Evolutionary conservation across 306 rosid genomes (phyloP), one percentile per base, ranked within the genome.

Genomic region (Malus sieversii): DNA sequence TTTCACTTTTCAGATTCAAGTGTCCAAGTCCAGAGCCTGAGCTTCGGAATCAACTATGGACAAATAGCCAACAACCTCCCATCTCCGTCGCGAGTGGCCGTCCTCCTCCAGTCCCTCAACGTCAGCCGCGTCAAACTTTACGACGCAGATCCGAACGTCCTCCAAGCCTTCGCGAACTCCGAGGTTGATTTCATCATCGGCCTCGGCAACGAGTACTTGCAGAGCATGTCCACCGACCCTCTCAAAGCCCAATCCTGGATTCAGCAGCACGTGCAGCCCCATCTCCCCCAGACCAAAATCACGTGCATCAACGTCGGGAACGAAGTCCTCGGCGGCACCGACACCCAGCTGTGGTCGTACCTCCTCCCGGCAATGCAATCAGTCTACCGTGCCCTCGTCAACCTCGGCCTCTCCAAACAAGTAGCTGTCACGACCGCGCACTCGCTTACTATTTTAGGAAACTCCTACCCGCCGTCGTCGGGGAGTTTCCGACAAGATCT

Each of bases 101-200:
- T 18, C 52, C 97, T 93, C 16, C 85, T 93, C 80, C 78, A 77
- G 48, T 82, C 91, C 10, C 82, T 91, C 53, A 93, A 88, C 65
- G 83, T 91, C 30, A 90, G 80, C 12, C 85, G 90, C 76, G 87
- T 93, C 45, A 93, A 93, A 78, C 90, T 93, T 75, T 93, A 93
- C 78, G 98, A 93, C 59, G 92, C 97, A 25, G 98, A 93, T 71
- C 96, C 98, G 9, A 87, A 88, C 63, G 98, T 93, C 38, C 91
- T 93, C 4, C 46, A 5, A 1, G 91, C 97, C 71, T 93, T 93
- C 82, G 72, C 98, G 9, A 52, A 85, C 33, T 79, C 96, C 18
- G 63, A 84, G 35, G 92, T 91, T 0, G 90, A 92, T 4, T 91
- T 93, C 77, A 83, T 88, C 27, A 71, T 93, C 67, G 97, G 94